Evolutionary conservation across 116 monocot genomes (phyloP).

Genomic region (Thalassia testudinum): DNA sequence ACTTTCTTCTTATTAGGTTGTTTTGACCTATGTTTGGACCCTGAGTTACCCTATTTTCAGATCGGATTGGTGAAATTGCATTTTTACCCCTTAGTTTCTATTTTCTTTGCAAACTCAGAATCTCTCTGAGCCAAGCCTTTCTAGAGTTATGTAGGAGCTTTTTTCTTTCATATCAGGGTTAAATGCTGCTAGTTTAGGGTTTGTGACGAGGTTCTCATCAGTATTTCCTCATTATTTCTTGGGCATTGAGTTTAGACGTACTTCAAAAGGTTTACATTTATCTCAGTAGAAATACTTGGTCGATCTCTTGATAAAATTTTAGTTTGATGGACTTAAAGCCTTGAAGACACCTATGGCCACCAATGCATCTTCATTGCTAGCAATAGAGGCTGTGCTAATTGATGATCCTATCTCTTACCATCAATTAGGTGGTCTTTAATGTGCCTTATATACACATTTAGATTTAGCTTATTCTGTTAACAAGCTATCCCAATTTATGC

Average conservation of each 20-base stretch:
- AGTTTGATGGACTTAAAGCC: neutral
- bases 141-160: no score
- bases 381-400: neutral
- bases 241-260: neutral
- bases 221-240: neutral
- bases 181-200: no score
- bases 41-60: no score
- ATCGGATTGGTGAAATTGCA: no score
- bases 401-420: neutral
- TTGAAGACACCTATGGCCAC: neutral
- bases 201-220: no score
- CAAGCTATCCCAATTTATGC: neutral
- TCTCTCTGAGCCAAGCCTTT: no score
- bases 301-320: neutral
- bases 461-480: neutral
- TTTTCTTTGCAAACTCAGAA: no score
- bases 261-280: neutral
- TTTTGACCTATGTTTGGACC: no score
- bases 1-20: no score
- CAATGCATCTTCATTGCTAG: neutral
- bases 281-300: neutral
- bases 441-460: neutral
- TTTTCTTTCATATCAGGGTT: no score
- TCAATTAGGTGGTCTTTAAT: neutral
- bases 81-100: no score